These are phyloP conservation scores for Immersiporthe knoxdaviesiana DNA, from an alignment of 2,329 filamentous ascomycete species.

Conservation along the genomic window DNA sequence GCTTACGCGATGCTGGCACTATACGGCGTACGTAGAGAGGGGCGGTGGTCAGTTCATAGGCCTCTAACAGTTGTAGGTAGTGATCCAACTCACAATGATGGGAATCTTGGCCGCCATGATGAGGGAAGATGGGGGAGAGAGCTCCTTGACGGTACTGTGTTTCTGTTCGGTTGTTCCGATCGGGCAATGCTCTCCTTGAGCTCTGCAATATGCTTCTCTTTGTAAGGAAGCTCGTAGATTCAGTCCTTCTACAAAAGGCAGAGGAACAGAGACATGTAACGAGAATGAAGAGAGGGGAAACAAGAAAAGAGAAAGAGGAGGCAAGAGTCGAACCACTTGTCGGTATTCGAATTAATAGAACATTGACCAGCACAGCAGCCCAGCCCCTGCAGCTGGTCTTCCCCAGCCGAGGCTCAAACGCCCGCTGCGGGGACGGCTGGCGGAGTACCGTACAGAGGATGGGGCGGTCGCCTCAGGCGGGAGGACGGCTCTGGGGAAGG, in stretches of 20 bases:
- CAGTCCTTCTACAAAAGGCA: not conserved
- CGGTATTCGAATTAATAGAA: not conserved
- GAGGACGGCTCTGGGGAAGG: constrained; percentile 8
- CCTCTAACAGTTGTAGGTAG: not conserved
- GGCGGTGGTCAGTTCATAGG: constrained; percentile 21
- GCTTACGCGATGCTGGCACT: constrained; percentile 68
- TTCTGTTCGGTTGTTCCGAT: not conserved
- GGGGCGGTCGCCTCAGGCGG: not conserved
- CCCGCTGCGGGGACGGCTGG: not conserved
- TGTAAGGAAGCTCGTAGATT: not conserved
- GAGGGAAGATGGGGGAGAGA: not conserved
- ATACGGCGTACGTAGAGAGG: constrained; percentile 6
- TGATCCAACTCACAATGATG: constrained; percentile 32
- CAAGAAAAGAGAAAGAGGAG: not conserved
- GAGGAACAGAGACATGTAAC: not conserved
- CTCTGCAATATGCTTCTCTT: not conserved
- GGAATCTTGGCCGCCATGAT: constrained; percentile 35
- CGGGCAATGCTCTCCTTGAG: not conserved
- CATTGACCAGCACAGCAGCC: not conserved
- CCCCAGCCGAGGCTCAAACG: constrained; percentile 15
- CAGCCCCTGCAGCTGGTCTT: not conserved
- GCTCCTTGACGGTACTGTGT: not conserved
- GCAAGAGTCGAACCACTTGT: not conserved
- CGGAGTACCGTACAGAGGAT: not conserved
- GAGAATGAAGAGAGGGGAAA: not conserved